Conservation (phyloP, 176 grass and related monocot species). For the Musa acuminata region DNA sequence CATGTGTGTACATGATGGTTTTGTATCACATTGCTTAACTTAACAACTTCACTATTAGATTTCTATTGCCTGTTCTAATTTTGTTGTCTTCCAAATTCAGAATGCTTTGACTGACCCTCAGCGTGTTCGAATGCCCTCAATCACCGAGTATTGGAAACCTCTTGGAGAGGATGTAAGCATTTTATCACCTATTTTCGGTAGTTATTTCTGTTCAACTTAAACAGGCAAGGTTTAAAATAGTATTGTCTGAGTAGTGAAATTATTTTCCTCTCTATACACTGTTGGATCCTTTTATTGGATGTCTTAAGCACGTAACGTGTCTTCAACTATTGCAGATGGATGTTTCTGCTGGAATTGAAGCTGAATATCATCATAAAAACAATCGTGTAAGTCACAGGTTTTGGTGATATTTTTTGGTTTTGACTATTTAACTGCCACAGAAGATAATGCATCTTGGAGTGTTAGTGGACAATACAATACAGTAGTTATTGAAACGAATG, state of each 20-base stretch:
- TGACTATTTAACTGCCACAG: not conserved
- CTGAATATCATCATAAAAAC: conserved; percentile 89
- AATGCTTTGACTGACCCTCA: conserved; percentile 78
- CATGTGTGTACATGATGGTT: not conserved
- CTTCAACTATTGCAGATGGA: conserved; percentile 63
- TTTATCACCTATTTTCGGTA: conserved; percentile 2
- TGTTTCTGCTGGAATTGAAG: conserved; percentile 73
- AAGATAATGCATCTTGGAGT: no score
- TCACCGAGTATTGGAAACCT: conserved; percentile 94
- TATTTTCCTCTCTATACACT: not conserved
- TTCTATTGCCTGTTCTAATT: conserved; percentile 5
- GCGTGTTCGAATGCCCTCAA: conserved; percentile 49
- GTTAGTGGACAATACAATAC: no score
- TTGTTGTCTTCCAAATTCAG: conserved; percentile 30
- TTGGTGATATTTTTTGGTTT: not conserved
- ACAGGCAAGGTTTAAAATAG: not conserved
- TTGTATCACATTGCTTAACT: not conserved
- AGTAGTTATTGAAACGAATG: no score
- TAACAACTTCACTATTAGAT: not conserved
- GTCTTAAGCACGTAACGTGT: conserved; percentile 3
- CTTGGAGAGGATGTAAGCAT: conserved; percentile 84
- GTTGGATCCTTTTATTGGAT: conserved; percentile 1
- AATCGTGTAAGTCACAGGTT: conserved; percentile 56
- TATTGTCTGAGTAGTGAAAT: not conserved
- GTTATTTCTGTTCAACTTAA: not conserved